Evolutionary conservation across 2,329 filamentous ascomycete genomes (phyloP), one percentile per base, ranked within the genome.

Genomic region (Xylaria sp.): DNA sequence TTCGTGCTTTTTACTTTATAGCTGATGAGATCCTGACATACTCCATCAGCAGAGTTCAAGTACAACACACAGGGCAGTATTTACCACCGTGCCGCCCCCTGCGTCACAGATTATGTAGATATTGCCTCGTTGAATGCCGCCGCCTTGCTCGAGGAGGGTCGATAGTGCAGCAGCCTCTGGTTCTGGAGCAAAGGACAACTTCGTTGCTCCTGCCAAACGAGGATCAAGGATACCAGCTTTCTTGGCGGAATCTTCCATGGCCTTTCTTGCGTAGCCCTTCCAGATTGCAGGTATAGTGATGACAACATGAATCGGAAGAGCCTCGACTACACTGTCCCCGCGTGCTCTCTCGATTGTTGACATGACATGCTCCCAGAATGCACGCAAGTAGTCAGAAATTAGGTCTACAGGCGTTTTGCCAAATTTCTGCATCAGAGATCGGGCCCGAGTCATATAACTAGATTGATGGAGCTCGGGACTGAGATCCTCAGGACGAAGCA

Each of bases 201-300:
- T 69, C 1, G 73, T 76, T 9, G 66, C 31, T 12, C 73, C 73
- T 1, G 69, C 69, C 5, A 37, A 25, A 5, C 73, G 61, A 8
- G 12, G 1, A 5, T 69, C 54, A 9, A 73, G 67, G n/a, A 76
- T 72, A 1, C 74, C 75, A 1, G 76, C 70, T 18, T 52, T 51
- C 34, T 58, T 46, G 3, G 66, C 73, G 3, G 76, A 75, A 4
- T 74, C 48, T 34, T 62, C 23, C 69, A 73, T 77, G 12, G 48
- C 63, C 5, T 72, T 59, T 18, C 72, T 60, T 2, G 75, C 76
- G 44, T 76, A 73, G 1, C 59, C 58, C 12, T 72, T 71, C 76
- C 76, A 78, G 31, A 77, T 76, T 1, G 76, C 76, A 7, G 76
- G 76, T 4, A 78, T 71, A 18, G 76, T 77, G 12, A 78, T 48